These are phyloP conservation scores for Pilasporangium apinafurcum DNA, from an alignment of 352 stramenopile species.

Conservation along the genomic window DNA sequence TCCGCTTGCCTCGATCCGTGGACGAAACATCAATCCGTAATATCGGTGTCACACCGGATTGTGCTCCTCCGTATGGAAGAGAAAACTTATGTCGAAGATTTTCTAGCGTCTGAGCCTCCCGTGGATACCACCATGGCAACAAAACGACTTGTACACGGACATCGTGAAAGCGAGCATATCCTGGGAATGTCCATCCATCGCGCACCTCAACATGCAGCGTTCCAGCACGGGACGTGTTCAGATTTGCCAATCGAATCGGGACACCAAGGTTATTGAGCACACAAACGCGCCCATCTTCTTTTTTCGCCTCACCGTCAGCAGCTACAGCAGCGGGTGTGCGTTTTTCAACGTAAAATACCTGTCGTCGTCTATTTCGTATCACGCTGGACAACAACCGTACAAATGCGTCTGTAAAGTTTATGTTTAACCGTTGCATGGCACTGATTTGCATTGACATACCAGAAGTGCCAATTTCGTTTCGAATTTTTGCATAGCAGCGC, in stretches of 20 bases:
- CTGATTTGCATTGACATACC: constrained; percentile 74
- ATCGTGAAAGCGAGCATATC: constrained; percentile 82
- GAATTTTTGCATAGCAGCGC: constrained; percentile 62
- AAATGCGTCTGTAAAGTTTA: constrained; percentile 83
- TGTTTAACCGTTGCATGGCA: constrained; percentile 78
- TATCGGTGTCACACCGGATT: constrained; percentile 84
- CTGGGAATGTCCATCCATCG: constrained; percentile 81
- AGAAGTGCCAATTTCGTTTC: constrained; percentile 38
- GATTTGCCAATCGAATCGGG: constrained; percentile 81
- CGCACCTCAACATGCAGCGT: constrained; percentile 76
- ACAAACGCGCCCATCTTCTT: constrained; percentile 78
- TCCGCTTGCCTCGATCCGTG: constrained; percentile 62
- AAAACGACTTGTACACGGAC: constrained; percentile 78
- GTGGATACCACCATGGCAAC: constrained; percentile 82
- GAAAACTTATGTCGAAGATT: constrained; percentile 79
- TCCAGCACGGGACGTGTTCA: constrained; percentile 81
- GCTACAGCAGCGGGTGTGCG: constrained; percentile 68
- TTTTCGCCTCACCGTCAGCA: constrained; percentile 75
- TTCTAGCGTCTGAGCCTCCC: constrained; percentile 59
- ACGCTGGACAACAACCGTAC: constrained; percentile 78
- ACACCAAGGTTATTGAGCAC: constrained; percentile 87
- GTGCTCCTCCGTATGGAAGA: constrained; percentile 74
- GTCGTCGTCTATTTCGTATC: constrained; percentile 63
- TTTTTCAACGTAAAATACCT: constrained; percentile 70
- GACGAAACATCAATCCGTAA: constrained; percentile 70